Base-by-base conservation (phyloP, 2,329 filamentous ascomycete genomes). In the Peltaster fructicola region DNA sequence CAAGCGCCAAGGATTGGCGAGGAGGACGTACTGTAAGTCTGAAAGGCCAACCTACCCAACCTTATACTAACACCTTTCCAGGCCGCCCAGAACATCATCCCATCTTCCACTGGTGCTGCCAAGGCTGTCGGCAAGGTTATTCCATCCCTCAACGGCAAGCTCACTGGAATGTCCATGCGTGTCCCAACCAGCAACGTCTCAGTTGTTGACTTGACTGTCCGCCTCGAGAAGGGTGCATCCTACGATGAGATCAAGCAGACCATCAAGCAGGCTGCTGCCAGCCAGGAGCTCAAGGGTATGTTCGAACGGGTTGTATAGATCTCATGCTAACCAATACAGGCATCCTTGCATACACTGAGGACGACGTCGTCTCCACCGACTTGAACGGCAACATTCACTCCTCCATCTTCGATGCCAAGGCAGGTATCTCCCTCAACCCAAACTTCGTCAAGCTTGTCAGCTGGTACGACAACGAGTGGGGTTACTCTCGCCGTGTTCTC, bases 81-180 rank as follows among this genome's bases (percentile, higher is more conserved):
- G n/a, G n/a, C 88, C 63, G 88, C 88, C 53, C 79, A 91, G 70
- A 95, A 98, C 77, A 95, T 95, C 71, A 95, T 98, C 53, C 88
- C 88, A 61, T 81, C 73, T 68, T 91, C 80, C 72, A 98, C 88
- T 41, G 88, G 88, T 73, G 88, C 88, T 59, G 88, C 88, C 57
- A 98, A 98, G 81, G 88, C 88, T 54, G 88, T 98, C 64, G 88
- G 88, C 65, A 98, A 98, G 77, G 88, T 95, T 67, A 95, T 95
- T 51, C 88, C 88, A 47, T 64, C 71, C 45, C 74, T 98, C 44
- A 95, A 95, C 65, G 88, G 88, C 72, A 98, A 98, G 76, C 81
- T 95, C 43, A 98, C 88, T 42, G 88, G 88, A 65, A 95, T 98
- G 88, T 71, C 88, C 51, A 88, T 98, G 78, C 88, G 88, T 77